Percentiles rank a stretch among this genome's conserved stretches.
These are phyloP conservation scores for Rauvolfia tetraphylla DNA, from an alignment of 257 asterid species.

Conservation along the genomic window DNA sequence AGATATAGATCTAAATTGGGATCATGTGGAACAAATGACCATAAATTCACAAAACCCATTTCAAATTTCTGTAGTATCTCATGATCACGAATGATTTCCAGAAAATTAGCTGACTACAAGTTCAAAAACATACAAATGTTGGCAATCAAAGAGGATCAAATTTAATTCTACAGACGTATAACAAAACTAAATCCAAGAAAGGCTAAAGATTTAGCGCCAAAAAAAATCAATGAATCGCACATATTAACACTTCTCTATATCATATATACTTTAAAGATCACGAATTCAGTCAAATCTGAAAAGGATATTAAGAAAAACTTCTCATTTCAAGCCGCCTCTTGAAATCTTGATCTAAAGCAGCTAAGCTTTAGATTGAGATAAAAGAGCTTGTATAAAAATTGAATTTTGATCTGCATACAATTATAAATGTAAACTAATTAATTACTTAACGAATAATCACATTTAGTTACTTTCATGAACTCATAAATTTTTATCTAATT, in stretches of 20 bases:
- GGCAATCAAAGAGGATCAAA: not conserved
- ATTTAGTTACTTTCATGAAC: not conserved
- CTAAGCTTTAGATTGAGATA: slow-evolving; percentile 6
- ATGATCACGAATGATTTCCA: not conserved
- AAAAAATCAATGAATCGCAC: not conserved
- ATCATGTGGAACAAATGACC: not conserved
- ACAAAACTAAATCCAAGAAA: not conserved
- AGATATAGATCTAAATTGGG: not conserved
- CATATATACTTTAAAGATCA: not conserved
- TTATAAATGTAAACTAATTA: slow-evolving; percentile 15
- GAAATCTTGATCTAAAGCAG: slow-evolving; percentile 20
- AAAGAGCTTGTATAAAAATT: slow-evolving; percentile 1
- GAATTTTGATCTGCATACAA: slow-evolving; percentile 18
- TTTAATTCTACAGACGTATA: not conserved
- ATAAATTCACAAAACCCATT: not conserved
- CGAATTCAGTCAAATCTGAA: slow-evolving; percentile 5
- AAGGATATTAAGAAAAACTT: slow-evolving; percentile 1
- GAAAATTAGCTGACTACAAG: not conserved
- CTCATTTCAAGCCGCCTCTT: slow-evolving; percentile 7
- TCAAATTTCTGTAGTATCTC: not conserved
- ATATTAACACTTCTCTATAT: not conserved
- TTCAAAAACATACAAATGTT: not conserved
- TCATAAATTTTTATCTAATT: no score
- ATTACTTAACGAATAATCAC: not conserved
- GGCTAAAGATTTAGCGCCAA: not conserved